These are phyloP conservation scores for Tulasnella sp. DNA, from an alignment of 768 basidiomycete species.

Conservation along the genomic window DNA sequence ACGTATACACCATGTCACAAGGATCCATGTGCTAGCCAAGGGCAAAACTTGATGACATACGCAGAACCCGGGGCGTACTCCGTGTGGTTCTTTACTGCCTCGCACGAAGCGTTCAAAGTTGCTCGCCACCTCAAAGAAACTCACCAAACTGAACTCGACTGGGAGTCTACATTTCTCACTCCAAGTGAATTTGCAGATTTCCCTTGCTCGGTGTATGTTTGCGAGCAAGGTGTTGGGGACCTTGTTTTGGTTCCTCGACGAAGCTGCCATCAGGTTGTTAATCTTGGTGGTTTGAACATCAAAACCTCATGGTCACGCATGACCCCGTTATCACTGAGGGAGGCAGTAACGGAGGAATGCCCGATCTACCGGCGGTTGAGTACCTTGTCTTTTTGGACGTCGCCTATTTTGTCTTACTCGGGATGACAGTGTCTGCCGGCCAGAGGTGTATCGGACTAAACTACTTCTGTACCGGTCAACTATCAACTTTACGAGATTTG, in stretches of 20 bases:
- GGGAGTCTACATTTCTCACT: constrained; percentile 48
- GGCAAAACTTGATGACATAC: constrained; percentile 84
- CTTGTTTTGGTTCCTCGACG: constrained; percentile 75
- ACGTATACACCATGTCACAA: constrained; percentile 85
- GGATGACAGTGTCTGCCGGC: constrained; percentile 64
- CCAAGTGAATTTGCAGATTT: constrained; percentile 2
- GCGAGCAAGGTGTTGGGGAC: constrained; percentile 72
- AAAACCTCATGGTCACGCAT: constrained; percentile 87
- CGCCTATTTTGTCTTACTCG: neutral
- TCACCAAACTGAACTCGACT: constrained; percentile 60
- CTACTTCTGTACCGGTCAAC: constrained; percentile 35
- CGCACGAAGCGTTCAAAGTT: constrained; percentile 53
- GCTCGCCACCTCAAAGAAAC: constrained; percentile 53
- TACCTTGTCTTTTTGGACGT: neutral
- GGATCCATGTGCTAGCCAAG: constrained; percentile 77
- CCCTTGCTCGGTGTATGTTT: constrained; percentile 51
- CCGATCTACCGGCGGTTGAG: constrained; percentile 73
- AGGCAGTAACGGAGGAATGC: constrained; percentile 67
- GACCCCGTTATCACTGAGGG: constrained; percentile 58
- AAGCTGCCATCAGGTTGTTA: constrained; percentile 71
- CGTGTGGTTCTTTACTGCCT: constrained; percentile 79
- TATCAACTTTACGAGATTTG: neutral
- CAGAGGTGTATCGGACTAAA: constrained; percentile 73
- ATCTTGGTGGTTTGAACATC: constrained; percentile 72
- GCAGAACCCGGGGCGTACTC: constrained; percentile 68